Conservation (phyloP, 257 asterid species). For the Phtheirospermum japonicum region DNA sequence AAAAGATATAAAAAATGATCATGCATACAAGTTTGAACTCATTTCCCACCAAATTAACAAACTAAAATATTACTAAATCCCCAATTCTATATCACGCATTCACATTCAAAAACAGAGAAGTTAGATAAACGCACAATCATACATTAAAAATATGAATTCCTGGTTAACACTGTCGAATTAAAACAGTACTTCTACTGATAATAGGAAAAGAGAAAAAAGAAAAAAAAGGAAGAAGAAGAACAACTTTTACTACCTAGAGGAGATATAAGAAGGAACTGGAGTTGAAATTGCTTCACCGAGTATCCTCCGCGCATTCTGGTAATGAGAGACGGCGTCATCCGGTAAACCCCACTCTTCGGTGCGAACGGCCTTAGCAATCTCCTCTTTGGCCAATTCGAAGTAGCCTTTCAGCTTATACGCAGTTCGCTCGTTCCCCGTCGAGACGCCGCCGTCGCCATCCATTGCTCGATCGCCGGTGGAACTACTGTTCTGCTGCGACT, state of each 20-base stretch:
- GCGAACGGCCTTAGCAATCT: conserved; percentile 82
- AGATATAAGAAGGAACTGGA: conserved; percentile 87
- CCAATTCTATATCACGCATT: not conserved
- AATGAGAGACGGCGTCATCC: conserved; percentile 63
- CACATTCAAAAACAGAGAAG: conserved; percentile 15
- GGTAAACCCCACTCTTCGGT: conserved; percentile 96
- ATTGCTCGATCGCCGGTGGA: conserved; percentile 37
- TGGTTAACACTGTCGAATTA: not conserved
- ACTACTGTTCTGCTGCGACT: conserved; percentile 42
- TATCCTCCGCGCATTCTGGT: conserved; percentile 67
- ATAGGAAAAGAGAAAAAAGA: not conserved
- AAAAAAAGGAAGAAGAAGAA: too few relatives aligned
- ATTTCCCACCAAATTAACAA: conserved; percentile 7
- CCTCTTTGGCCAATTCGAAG: conserved; percentile 87
- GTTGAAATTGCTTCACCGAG: conserved; percentile 73
- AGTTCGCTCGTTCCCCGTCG: conserved; percentile 86
- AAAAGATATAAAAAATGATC: conserved; percentile 14
- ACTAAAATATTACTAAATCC: not conserved
- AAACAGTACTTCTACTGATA: not conserved
- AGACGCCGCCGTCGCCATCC: conserved; percentile 70
- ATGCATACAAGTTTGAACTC: not conserved
- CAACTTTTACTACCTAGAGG: conserved; percentile 52
- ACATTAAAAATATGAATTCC: conserved; percentile 5
- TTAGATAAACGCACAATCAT: conserved; percentile 16
- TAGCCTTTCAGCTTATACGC: conserved; percentile 85